Evolutionary conservation across 2,329 filamentous ascomycete genomes (phyloP).

Genomic region (Coniella vitis): DNA sequence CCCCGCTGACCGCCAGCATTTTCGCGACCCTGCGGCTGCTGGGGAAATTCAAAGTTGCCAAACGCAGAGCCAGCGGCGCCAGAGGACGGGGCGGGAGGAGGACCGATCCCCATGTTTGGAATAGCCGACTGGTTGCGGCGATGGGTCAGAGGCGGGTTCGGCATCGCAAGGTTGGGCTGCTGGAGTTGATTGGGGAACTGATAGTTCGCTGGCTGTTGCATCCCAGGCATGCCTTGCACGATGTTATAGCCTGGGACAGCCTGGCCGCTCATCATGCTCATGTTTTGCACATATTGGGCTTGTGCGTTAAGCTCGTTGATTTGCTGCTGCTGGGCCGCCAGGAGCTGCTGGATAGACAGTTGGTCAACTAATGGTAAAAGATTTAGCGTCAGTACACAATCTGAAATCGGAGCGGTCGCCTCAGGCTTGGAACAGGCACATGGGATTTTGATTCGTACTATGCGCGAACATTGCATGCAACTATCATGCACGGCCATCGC

Average conservation of each 20-base stretch:
- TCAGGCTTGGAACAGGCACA: too few relatives aligned
- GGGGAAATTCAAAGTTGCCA: slow-evolving; percentile 67
- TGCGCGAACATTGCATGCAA: too few relatives aligned
- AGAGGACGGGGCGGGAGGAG: slow-evolving; percentile 84
- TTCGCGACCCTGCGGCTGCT: slow-evolving; percentile 54
- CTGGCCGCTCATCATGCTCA: slow-evolving; percentile 90
- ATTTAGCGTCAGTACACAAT: slow-evolving; percentile 9
- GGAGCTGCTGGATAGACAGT: slow-evolving; percentile 72
- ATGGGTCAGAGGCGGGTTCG: slow-evolving; percentile 76
- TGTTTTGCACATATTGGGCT: slow-evolving; percentile 95
- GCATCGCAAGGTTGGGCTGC: slow-evolving; percentile 68
- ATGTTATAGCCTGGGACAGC: slow-evolving; percentile 66
- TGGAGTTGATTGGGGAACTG: slow-evolving; percentile 79
- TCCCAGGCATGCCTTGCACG: slow-evolving; percentile 73
- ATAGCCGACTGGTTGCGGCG: slow-evolving; percentile 97
- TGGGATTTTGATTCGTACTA: too few relatives aligned
- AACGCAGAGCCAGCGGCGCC: slow-evolving; percentile 75
- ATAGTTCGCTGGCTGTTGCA: slow-evolving; percentile 74
- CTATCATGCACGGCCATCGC: too few relatives aligned
- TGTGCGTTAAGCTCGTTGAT: slow-evolving; percentile 77
- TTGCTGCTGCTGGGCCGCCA: slow-evolving; percentile 47
- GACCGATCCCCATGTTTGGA: slow-evolving; percentile 84
- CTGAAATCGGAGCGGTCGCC: background rate
- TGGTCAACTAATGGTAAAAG: slow-evolving; percentile 69
- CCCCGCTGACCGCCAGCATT: slow-evolving; percentile 58